Conservation (phyloP, 73 alveolate genomes). For the Urostyla sp. region DNA sequence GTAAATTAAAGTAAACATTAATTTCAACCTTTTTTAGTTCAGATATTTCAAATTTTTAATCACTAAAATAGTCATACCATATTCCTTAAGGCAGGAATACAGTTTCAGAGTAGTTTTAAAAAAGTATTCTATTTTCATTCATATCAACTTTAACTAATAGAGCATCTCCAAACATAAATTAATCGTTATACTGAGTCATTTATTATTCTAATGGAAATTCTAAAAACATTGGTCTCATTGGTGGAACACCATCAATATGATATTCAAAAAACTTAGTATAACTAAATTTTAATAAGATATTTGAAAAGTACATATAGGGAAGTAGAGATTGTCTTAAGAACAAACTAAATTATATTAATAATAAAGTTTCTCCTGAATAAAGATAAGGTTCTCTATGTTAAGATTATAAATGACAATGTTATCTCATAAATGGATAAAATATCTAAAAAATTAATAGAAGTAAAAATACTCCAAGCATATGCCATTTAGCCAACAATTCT, state of each 20-base stretch:
- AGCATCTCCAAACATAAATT: slow-evolving; percentile 61
- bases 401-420: slow-evolving; percentile 89
- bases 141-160: slow-evolving; percentile 54
- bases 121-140: neutral
- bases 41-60: neutral
- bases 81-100: slow-evolving; percentile 24
- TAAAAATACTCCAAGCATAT: slow-evolving; percentile 88
- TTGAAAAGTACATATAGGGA: slow-evolving; percentile 56
- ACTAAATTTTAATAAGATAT: neutral
- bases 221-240: slow-evolving; percentile 62
- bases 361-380: slow-evolving; percentile 56
- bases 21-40: neutral
- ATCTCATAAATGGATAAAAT: slow-evolving; percentile 96
- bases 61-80: slow-evolving; percentile 39
- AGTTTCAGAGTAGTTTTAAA: neutral
- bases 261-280: slow-evolving; percentile 75
- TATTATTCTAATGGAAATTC: slow-evolving; percentile 38
- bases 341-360: slow-evolving; percentile 11
- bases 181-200: neutral
- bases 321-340: slow-evolving; percentile 72
- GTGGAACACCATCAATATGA: slow-evolving; percentile 51
- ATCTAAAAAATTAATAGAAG: too few relatives aligned
- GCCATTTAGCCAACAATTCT: slow-evolving; percentile 79
- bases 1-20: neutral
- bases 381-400: slow-evolving; percentile 97